Evolutionary conservation across 805 yeast genomes (phyloP).

Genomic region (Pichia deserticola): DNA sequence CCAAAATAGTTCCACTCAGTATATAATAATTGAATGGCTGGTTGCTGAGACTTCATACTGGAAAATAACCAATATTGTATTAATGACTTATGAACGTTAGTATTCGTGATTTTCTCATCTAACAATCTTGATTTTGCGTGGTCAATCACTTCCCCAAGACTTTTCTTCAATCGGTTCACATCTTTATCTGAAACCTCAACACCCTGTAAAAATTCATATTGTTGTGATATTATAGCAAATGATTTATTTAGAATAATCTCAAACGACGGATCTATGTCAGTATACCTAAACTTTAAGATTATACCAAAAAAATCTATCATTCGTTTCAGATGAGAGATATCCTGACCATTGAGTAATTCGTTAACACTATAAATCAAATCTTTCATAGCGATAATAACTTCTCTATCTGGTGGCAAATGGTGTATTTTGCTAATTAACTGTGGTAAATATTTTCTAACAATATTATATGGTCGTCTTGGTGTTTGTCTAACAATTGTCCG

Average conservation of each 20-base stretch:
- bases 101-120: background rate
- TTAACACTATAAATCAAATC: slow-evolving; percentile 10
- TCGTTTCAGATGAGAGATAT: slow-evolving; percentile 6
- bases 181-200: slow-evolving; percentile 6
- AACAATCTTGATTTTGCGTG: background rate
- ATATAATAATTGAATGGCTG: slow-evolving; percentile 15
- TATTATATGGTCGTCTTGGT: slow-evolving; percentile 14
- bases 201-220: slow-evolving; percentile 5
- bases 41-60: background rate
- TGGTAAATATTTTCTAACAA: slow-evolving; percentile 13
- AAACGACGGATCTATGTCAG: background rate
- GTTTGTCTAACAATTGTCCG: slow-evolving; percentile 5
- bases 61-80: slow-evolving; percentile 9
- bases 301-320: slow-evolving; percentile 10
- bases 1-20: slow-evolving; percentile 28
- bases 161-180: slow-evolving; percentile 1
- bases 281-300: slow-evolving; percentile 11
- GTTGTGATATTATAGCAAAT: slow-evolving; percentile 1
- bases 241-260: background rate
- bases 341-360: slow-evolving; percentile 3
- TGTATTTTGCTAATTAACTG: slow-evolving; percentile 15
- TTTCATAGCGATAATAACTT: slow-evolving; percentile 8
- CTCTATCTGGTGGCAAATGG: background rate
- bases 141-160: background rate
- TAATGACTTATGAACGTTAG: background rate